Evolutionary conservation across 2,329 filamentous ascomycete species (phyloP).

Genomic region (Fusarium pseudoanthophilum): DNA sequence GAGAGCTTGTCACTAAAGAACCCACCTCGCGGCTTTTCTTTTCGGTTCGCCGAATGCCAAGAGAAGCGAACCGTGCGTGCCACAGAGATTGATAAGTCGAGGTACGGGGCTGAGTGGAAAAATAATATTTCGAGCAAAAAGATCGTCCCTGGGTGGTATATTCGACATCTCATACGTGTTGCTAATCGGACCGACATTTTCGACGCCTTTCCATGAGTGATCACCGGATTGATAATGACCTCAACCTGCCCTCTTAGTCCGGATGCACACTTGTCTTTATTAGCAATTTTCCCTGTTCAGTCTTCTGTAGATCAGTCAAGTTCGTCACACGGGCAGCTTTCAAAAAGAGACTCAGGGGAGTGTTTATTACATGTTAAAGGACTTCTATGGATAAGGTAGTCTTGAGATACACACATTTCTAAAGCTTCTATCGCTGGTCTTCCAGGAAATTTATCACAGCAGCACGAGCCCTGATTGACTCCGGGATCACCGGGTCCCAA

Average conservation of each 20-base stretch:
- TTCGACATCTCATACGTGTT: rapidly evolving
- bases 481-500: background rate
- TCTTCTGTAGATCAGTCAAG: background rate
- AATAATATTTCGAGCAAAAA: rapidly evolving
- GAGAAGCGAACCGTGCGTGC: background rate
- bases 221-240: rapidly evolving
- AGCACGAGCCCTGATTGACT: background rate
- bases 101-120: background rate
- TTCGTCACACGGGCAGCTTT: background rate
- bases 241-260: too few relatives aligned
- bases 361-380: rapidly evolving
- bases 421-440: rapidly evolving
- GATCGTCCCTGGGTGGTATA: background rate
- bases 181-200: background rate
- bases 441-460: background rate
- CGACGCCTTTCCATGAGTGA: background rate
- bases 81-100: background rate
- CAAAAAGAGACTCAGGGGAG: rapidly evolving
- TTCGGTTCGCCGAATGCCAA: background rate
- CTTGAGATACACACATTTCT: rapidly evolving
- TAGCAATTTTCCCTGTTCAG: too few relatives aligned
- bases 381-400: too few relatives aligned
- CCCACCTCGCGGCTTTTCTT: background rate
- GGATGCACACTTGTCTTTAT: too few relatives aligned
- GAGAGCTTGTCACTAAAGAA: background rate